Evolutionary conservation across 1,284 basidiomycete species (phyloP), one percentile per base, ranked within the genome.

Genomic region (Phlebopus sp.): DNA sequence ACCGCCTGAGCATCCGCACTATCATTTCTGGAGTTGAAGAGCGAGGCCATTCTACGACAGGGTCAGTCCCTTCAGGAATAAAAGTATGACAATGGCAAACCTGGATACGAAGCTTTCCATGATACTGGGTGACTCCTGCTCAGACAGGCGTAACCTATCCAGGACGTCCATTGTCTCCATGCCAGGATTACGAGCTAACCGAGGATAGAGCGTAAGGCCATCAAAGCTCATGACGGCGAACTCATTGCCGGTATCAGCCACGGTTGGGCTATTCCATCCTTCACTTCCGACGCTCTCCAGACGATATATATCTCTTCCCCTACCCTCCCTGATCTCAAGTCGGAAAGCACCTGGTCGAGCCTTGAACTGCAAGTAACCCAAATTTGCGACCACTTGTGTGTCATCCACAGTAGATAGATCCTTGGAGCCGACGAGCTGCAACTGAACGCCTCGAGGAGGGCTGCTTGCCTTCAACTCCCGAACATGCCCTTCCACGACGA

Each of bases 321-420:
- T 74, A 0, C 94, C 94, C 10, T 82, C 77, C 3, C 95, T 79
- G 47, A 98, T 93, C 46, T 85, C 81, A 1, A 98, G 74, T 41
- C 77, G 72, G 73, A 90, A 97, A 0, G 90, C 82, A 2, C 96
- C 96, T 0, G 96, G 96, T 42, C 80, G 86, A 2, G 91, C 89
- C 62, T 92, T 93, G 75, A 99, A 94, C 67, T 99, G 97, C 53
- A 97, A 76, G 68, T 99, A 99, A 3, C 96, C 97, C 8, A 98
- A 72, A 63, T 98, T 99, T 5, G 91, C 93, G 58, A 97, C 92
- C 38, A 98, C 87, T 53, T 83, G 85, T 0, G 91, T 93, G 57
- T 95, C 92, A 14, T 86, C 88, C 5, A 90, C 43, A 21, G 53
- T 44, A 8, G 64, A 77, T 11, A 70, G 70, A 47, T 79, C 68